Evolutionary conservation across 2,329 filamentous ascomycete genomes (phyloP).

Genomic region (Epichloe scottii): DNA sequence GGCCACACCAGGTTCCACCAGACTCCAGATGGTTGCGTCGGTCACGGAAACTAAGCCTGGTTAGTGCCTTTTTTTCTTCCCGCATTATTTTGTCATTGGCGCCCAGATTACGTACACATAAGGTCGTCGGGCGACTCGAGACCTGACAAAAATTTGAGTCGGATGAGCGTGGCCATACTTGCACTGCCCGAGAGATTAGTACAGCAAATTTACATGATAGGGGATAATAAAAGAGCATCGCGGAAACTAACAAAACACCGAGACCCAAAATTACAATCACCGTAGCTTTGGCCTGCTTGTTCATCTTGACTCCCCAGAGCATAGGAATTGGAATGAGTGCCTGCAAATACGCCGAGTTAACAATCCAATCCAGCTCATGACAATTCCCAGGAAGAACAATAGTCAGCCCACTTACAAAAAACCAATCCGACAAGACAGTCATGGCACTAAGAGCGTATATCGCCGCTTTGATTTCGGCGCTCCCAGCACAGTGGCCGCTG

Average conservation of each 20-base stretch:
- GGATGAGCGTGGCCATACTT: constrained; percentile 40
- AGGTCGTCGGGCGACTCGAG: constrained; percentile 33
- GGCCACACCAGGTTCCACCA: constrained; percentile 43
- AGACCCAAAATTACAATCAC: constrained; percentile 36
- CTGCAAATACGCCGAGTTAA: constrained; percentile 11
- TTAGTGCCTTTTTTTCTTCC: constrained; percentile 7
- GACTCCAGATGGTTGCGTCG: constrained; percentile 42
- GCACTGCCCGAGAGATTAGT: constrained; percentile 22
- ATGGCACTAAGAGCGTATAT: constrained; percentile 40
- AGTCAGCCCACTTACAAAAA: constrained; percentile 27
- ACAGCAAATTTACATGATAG: constrained; percentile 7
- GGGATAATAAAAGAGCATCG: constrained; percentile 8
- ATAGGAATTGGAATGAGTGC: constrained; percentile 41
- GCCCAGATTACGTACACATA: constrained; percentile 27
- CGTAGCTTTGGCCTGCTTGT: constrained; percentile 36
- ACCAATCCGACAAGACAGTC: constrained; percentile 41
- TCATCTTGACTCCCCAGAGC: constrained; percentile 43
- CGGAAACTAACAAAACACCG: constrained; percentile 28
- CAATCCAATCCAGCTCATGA: not conserved
- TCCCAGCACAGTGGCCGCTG: constrained; percentile 28
- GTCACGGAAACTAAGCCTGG: constrained; percentile 30
- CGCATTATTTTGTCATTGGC: not conserved
- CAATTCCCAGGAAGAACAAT: not conserved
- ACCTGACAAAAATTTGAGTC: constrained; percentile 34
- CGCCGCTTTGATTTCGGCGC: constrained; percentile 31